Evolutionary conservation across 1,284 basidiomycete genomes (phyloP).

Genomic region (Cutaneotrichosporon sp.): DNA sequence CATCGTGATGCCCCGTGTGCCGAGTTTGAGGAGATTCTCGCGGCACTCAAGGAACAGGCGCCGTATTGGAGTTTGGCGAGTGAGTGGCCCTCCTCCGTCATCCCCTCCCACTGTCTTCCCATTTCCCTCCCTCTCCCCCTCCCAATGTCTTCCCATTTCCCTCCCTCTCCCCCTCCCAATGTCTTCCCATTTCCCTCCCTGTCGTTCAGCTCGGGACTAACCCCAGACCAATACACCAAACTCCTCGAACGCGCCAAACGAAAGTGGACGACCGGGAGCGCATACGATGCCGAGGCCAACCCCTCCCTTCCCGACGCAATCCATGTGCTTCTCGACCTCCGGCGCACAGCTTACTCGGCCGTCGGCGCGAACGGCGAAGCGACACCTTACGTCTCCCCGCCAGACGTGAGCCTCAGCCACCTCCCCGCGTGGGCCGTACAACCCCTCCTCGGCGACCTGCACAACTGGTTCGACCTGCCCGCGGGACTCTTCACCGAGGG

Average conservation of each 20-base stretch:
- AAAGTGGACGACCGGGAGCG: constrained; percentile 40
- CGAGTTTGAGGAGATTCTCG: constrained; percentile 45
- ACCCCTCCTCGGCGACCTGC: constrained; percentile 48
- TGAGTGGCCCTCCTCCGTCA: constrained; percentile 25
- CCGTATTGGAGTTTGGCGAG: constrained; percentile 49
- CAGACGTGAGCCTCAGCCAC: constrained; percentile 39
- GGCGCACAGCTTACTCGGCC: constrained; percentile 50
- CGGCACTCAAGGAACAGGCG: constrained; percentile 40
- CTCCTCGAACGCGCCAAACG: constrained; percentile 50
- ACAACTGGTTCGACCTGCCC: constrained; percentile 52
- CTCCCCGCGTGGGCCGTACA: constrained; percentile 50
- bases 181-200: background rate
- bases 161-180: background rate
- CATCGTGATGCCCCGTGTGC: constrained; percentile 38
- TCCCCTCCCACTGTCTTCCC: background rate
- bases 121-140: background rate
- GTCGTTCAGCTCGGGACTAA: background rate
- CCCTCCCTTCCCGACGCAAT: constrained; percentile 51
- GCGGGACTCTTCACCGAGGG: constrained; percentile 35
- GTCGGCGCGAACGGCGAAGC: constrained; percentile 38
- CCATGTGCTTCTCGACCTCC: constrained; percentile 51
- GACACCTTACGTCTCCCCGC: constrained; percentile 40
- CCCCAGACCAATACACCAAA: constrained; percentile 49
- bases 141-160: background rate
- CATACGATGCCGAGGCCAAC: constrained; percentile 25